Conservation (phyloP, 2,329 filamentous ascomycete genomes). For the Claviceps lovelessii region DNA sequence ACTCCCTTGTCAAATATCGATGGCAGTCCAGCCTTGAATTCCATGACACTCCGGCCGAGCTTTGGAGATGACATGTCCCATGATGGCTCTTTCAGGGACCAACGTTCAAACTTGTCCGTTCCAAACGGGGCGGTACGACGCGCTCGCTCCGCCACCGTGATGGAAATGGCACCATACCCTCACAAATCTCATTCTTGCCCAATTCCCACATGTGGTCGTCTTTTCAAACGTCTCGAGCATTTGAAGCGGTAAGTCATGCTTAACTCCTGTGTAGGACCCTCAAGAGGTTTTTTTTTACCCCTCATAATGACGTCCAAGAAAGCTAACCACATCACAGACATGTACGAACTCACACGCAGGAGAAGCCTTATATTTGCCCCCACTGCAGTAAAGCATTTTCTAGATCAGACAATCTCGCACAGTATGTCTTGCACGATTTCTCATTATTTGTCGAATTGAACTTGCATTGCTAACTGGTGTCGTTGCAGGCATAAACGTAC, state of each 20-base stretch:
- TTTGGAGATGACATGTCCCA: slow-evolving; percentile 51
- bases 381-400: slow-evolving; percentile 99
- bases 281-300: too few species aligned
- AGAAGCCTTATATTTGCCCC: slow-evolving; percentile 94
- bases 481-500: slow-evolving; percentile 65
- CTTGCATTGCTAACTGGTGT: slow-evolving; percentile 6
- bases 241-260: slow-evolving; percentile 77
- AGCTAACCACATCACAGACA: slow-evolving; percentile 48
- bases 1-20: slow-evolving; percentile 80
- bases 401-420: slow-evolving; percentile 94
- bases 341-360: slow-evolving; percentile 97
- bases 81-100: slow-evolving; percentile 29
- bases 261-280: too few species aligned
- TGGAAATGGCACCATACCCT: slow-evolving; percentile 91
- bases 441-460: background rate
- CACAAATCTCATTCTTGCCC: slow-evolving; percentile 98
- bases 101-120: slow-evolving; percentile 56
- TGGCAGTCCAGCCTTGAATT: slow-evolving; percentile 63
- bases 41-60: slow-evolving; percentile 57
- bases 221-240: slow-evolving; percentile 98
- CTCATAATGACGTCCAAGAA: background rate
- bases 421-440: slow-evolving; percentile 46
- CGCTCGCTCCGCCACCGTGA: slow-evolving; percentile 86
- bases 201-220: slow-evolving; percentile 91
- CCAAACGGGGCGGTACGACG: slow-evolving; percentile 67